Conservation (phyloP, 495 filamentous ascomycete genomes). For the Pyronema omphalodes region DNA sequence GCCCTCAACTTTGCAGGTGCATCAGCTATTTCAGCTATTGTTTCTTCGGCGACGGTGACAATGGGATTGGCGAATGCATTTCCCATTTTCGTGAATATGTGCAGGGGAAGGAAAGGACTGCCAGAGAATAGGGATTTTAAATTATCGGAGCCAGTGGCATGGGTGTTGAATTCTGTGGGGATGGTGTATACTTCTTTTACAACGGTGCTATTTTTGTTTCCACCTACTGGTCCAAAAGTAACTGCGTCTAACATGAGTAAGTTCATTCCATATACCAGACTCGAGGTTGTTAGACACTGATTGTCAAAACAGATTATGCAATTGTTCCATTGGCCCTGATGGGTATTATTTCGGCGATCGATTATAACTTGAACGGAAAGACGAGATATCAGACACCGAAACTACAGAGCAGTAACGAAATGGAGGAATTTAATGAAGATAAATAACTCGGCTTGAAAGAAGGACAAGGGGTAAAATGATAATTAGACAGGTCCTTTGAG, state of each 20-base stretch:
- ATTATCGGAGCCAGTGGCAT: slow-evolving; percentile 38
- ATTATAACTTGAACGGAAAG: slow-evolving; percentile 1
- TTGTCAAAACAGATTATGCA: background rate
- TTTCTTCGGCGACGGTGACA: slow-evolving; percentile 51
- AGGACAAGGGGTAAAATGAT: too few species aligned
- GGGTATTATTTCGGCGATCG: background rate
- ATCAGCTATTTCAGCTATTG: slow-evolving; percentile 47
- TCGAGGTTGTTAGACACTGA: background rate
- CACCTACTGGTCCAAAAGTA: slow-evolving; percentile 27
- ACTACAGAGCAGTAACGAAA: background rate
- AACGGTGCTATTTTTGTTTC: slow-evolving; percentile 60
- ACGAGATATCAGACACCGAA: background rate
- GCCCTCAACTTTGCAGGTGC: slow-evolving; percentile 58
- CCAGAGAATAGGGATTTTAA: slow-evolving; percentile 42
- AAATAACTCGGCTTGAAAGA: too few species aligned
- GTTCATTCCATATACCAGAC: background rate
- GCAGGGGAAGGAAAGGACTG: slow-evolving; percentile 45
- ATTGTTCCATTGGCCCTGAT: background rate
- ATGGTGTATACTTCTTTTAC: slow-evolving; percentile 46
- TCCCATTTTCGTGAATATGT: slow-evolving; percentile 47
- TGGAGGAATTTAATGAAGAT: too few species aligned
- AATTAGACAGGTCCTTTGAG: too few species aligned
- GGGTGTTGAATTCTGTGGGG: slow-evolving; percentile 46
- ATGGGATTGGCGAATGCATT: slow-evolving; percentile 57
- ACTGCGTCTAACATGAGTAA: background rate